These are phyloP conservation scores for Ilex paraguariensis DNA, from an alignment of 305 asterid species.

Conservation along the genomic window DNA sequence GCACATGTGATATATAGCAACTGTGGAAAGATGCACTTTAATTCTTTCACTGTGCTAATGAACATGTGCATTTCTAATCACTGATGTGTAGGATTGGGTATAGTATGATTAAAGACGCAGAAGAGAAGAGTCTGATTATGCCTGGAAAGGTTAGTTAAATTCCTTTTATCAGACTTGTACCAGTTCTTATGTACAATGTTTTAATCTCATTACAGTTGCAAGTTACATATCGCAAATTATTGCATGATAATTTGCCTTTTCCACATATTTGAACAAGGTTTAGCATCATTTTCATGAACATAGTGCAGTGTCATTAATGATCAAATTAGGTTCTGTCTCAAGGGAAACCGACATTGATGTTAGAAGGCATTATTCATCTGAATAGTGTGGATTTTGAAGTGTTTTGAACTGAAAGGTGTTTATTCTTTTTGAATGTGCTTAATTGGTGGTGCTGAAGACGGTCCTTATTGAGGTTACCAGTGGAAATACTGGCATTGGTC, in stretches of 20 bases:
- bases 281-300: too few relatives aligned
- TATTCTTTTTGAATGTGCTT: neutral
- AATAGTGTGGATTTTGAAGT: neutral
- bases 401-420: slow-evolving; percentile 6
- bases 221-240: too few relatives aligned
- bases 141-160: slow-evolving; percentile 39
- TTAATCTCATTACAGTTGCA: too few relatives aligned
- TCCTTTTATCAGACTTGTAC: neutral
- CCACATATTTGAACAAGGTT: too few relatives aligned
- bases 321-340: too few relatives aligned
- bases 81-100: slow-evolving; percentile 30
- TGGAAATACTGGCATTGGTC: slow-evolving; percentile 48
- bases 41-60: neutral
- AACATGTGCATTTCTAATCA: neutral
- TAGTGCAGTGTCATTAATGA: too few relatives aligned
- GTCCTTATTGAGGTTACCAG: slow-evolving; percentile 41
- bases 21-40: neutral
- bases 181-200: too few relatives aligned
- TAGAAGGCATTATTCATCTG: too few relatives aligned
- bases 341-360: too few relatives aligned
- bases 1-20: neutral
- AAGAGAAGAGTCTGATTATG: slow-evolving; percentile 39
- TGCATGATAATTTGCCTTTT: too few relatives aligned
- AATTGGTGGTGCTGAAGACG: slow-evolving; percentile 17
- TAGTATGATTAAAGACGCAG: slow-evolving; percentile 47